These are phyloP conservation scores for Infundibulicybe gibba DNA, from an alignment of 768 basidiomycete species.

Conservation along the genomic window DNA sequence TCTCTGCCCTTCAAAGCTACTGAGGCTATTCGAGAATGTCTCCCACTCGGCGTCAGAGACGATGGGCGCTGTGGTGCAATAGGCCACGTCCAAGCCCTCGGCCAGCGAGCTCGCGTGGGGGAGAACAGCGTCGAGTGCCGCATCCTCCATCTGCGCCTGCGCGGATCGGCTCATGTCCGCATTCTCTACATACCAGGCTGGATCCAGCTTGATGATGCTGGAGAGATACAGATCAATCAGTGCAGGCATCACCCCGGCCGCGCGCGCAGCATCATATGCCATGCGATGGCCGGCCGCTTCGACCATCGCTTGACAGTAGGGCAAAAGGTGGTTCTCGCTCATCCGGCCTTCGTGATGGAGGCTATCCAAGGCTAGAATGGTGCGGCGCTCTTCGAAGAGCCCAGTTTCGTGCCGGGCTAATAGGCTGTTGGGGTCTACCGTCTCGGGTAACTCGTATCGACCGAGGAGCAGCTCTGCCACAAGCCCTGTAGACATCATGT, in stretches of 20 bases:
- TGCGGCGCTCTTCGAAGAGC: neutral
- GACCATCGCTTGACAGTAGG: neutral
- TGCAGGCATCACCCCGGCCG: neutral
- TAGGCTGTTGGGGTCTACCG: neutral
- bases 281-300: too few relatives aligned
- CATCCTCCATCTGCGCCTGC: neutral
- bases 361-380: neutral
- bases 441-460: neutral
- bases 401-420: neutral
- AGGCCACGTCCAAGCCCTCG: neutral
- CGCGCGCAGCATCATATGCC: neutral
- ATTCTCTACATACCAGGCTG: neutral
- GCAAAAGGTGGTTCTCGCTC: neutral
- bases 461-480: too few relatives aligned
- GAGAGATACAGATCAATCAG: neutral
- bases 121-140: neutral
- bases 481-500: neutral
- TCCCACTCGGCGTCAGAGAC: neutral
- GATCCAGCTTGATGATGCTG: neutral
- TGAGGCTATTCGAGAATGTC: too few relatives aligned
- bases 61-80: neutral
- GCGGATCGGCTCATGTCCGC: neutral
- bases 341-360: neutral
- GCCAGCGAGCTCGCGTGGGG: neutral
- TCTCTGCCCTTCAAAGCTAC: too few relatives aligned